A percentile compares a stretch with the other conserved stretches of the same genome.
These are phyloP conservation scores for Chalciporus chontae DNA, from an alignment of 768 basidiomycete species.

Conservation along the genomic window DNA sequence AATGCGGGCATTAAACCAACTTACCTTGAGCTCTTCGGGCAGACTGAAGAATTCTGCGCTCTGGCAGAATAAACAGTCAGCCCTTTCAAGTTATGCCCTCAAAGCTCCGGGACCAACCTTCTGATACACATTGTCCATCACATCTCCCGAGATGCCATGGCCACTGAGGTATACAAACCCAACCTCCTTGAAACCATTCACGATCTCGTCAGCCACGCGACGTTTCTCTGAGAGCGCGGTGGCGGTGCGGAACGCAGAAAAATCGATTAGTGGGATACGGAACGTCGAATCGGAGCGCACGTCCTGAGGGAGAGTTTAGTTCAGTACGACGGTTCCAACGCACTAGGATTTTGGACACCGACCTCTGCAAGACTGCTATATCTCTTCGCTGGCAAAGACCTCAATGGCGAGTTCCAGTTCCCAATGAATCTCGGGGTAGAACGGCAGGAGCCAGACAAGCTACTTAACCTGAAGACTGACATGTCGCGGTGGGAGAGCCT, in stretches of 20 bases:
- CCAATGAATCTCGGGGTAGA: slow-evolving; percentile 8
- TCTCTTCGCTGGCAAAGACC: slow-evolving; percentile 7
- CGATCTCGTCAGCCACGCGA: slow-evolving; percentile 62
- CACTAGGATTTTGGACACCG: background rate
- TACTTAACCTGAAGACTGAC: background rate
- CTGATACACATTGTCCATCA: slow-evolving; percentile 56
- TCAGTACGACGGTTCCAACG: background rate
- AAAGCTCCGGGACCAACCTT: slow-evolving; percentile 45
- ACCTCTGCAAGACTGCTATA: slow-evolving; percentile 28
- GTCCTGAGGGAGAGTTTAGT: slow-evolving; percentile 27
- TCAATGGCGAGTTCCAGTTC: background rate
- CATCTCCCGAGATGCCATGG: slow-evolving; percentile 62
- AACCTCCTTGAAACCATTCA: slow-evolving; percentile 72
- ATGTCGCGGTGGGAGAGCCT: background rate
- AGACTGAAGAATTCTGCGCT: slow-evolving; percentile 74
- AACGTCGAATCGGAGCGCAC: slow-evolving; percentile 41
- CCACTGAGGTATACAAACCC: slow-evolving; percentile 78
- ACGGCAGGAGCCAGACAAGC: slow-evolving; percentile 13
- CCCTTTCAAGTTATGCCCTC: background rate
- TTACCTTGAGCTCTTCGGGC: slow-evolving; percentile 58
- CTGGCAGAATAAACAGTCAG: slow-evolving; percentile 36
- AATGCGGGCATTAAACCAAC: background rate
- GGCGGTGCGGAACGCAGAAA: slow-evolving; percentile 59
- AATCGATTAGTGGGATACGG: slow-evolving; percentile 76
- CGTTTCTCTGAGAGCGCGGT: slow-evolving; percentile 53